These are phyloP conservation scores for Trichoderma citrinoviride DNA, from an alignment of 2,329 filamentous ascomycete species.

Conservation along the genomic window DNA sequence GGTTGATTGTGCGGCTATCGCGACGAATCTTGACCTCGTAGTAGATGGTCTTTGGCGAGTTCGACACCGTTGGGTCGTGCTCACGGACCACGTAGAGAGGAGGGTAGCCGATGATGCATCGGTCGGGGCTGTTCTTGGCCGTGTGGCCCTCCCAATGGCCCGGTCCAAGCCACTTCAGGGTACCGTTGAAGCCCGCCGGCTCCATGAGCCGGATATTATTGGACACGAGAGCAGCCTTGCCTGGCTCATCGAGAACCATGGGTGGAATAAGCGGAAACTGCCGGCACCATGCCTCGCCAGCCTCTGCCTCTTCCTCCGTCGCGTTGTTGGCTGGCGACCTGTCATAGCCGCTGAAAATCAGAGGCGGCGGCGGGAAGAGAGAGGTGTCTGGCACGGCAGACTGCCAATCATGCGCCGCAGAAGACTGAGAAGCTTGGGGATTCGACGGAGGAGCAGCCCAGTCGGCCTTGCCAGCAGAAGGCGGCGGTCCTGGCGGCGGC, in stretches of 20 bases:
- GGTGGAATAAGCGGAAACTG: slow-evolving; percentile 58
- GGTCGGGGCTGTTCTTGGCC: slow-evolving; percentile 51
- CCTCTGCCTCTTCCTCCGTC: slow-evolving; percentile 59
- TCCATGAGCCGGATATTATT: slow-evolving; percentile 55
- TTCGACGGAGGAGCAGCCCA: slow-evolving; percentile 40
- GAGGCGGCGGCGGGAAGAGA: slow-evolving; percentile 69
- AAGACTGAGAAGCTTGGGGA: slow-evolving; percentile 31
- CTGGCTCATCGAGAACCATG: slow-evolving; percentile 46
- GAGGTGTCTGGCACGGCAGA: slow-evolving; percentile 68
- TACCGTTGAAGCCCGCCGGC: slow-evolving; percentile 48
- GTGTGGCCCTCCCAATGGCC: slow-evolving; percentile 54
- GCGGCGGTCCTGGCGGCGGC: slow-evolving; percentile 37
- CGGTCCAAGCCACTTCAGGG: slow-evolving; percentile 43
- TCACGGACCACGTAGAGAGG: slow-evolving; percentile 64
- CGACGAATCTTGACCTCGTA: slow-evolving; percentile 64
- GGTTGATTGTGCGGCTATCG: slow-evolving; percentile 45
- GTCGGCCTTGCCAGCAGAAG: slow-evolving; percentile 19
- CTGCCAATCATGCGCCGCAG: slow-evolving; percentile 64
- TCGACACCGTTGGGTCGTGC: slow-evolving; percentile 53
- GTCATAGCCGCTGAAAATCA: slow-evolving; percentile 62
- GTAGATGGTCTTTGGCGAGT: slow-evolving; percentile 57
- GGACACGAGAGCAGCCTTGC: slow-evolving; percentile 46
- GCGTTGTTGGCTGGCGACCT: slow-evolving; percentile 68
- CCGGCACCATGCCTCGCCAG: slow-evolving; percentile 64
- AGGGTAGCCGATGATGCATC: slow-evolving; percentile 63